These are phyloP conservation scores for Pleurotus ostreatus DNA, from an alignment of 768 basidiomycete genomes.

Conservation along the genomic window DNA sequence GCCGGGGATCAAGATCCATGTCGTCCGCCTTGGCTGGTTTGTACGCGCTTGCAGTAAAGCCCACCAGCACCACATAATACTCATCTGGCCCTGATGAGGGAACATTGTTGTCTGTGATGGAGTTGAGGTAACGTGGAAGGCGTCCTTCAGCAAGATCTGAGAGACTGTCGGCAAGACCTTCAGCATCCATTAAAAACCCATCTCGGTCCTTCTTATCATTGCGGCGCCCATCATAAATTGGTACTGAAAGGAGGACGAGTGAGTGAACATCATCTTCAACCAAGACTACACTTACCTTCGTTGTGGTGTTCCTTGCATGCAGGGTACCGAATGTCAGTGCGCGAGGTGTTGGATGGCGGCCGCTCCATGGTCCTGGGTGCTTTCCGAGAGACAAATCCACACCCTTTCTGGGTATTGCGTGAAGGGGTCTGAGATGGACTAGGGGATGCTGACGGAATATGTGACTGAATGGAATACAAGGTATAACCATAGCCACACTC, in stretches of 20 bases:
- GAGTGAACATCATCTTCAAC: too few species aligned
- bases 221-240: background rate
- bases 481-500: background rate
- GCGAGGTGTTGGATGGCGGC: background rate
- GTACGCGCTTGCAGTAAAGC: background rate
- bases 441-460: background rate
- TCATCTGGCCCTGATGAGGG: background rate
- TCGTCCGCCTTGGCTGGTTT: background rate
- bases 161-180: background rate
- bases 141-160: background rate
- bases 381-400: background rate
- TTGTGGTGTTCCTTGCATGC: background rate
- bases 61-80: background rate
- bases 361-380: background rate
- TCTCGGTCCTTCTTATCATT: background rate
- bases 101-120: background rate
- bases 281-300: background rate
- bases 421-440: background rate
- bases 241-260: background rate
- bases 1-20: background rate
- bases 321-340: background rate
- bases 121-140: background rate
- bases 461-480: too few species aligned
- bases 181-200: background rate
- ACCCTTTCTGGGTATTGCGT: too few species aligned